Evolutionary conservation across 108 stramenopile genomes (phyloP).

Genomic region (Skeletonema costatum): DNA sequence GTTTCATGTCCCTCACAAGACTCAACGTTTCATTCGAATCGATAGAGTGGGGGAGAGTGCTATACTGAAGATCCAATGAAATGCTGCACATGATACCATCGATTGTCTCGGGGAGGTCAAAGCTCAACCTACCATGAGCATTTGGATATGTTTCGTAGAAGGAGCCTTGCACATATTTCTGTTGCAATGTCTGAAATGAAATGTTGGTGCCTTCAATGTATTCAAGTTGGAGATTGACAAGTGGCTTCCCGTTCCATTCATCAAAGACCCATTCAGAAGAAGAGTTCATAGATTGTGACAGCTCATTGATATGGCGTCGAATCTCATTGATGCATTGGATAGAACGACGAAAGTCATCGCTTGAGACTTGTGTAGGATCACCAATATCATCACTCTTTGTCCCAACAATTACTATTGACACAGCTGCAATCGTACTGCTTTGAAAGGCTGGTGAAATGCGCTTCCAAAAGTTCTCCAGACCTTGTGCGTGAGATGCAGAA

Average conservation of each 20-base stretch:
- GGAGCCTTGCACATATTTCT: slow-evolving; percentile 32
- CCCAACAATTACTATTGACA: slow-evolving; percentile 28
- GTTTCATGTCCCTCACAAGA: slow-evolving; percentile 41
- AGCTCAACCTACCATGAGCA: slow-evolving; percentile 26
- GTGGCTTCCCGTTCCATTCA: neutral
- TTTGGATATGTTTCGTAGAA: slow-evolving; percentile 21
- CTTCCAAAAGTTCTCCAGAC: slow-evolving; percentile 36
- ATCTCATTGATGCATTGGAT: slow-evolving; percentile 34
- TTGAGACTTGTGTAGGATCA: neutral
- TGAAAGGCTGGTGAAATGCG: slow-evolving; percentile 19
- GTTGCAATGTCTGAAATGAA: slow-evolving; percentile 39
- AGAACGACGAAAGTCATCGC: slow-evolving; percentile 13
- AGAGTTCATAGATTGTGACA: slow-evolving; percentile 8
- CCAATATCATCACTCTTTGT: neutral
- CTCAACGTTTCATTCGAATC: slow-evolving; percentile 28
- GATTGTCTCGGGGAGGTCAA: slow-evolving; percentile 49
- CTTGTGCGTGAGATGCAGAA: slow-evolving; percentile 16
- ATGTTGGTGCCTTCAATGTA: slow-evolving; percentile 38
- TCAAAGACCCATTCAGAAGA: slow-evolving; percentile 5
- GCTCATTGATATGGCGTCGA: slow-evolving; percentile 27
- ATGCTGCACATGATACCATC: slow-evolving; percentile 46
- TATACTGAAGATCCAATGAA: slow-evolving; percentile 34
- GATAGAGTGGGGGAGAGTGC: slow-evolving; percentile 33
- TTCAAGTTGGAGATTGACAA: slow-evolving; percentile 32
- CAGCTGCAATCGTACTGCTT: slow-evolving; percentile 3